Evolutionary conservation across 1,284 basidiomycete genomes (phyloP), one percentile per base, ranked within the genome.

Genomic region (Cutaneotrichosporon sp.): DNA sequence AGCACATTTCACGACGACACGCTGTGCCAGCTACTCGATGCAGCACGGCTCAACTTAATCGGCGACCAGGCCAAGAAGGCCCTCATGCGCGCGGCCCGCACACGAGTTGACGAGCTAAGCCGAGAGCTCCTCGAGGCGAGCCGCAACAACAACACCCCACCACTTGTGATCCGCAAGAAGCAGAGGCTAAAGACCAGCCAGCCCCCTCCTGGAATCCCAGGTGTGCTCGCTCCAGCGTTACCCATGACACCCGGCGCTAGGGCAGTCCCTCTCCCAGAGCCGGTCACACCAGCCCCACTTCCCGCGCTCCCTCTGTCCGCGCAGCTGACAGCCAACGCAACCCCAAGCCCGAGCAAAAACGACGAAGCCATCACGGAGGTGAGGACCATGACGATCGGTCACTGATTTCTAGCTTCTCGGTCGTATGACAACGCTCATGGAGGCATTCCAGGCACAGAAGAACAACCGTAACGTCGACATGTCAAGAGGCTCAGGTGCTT

Each of bases 1-100:
- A 77, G 73, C 65, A 66, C 69, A 21, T 79, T 76, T 62, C 80
- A 81, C 58, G 80, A 81, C 62, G 80, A 81, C 47, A 73, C 72
- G 18, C 72, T 81, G 0, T 81, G 80, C 63, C 78, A 81, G 65
- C 68, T 80, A 1, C 68, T 81, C 2, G 73, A 76, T 58, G 80
- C 78, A 22, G 76, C 76, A 2, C 66, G 76, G 18, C 62, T 79
- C 31, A 75, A 76, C 22, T 62, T 75, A 31, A 73, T 81, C 40
- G 80, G 80, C 5, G 75, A 73, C 2, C 73, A 77, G 30, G 80
- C 80, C 9, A 78, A 78, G 65, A 73, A 75, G 67, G 79, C 78
- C 5, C 62, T 81, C 3, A 69, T 77, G 46, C 61, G 76, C 22
- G 80, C 79, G 2, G 78, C 79, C 0, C 72, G 74, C 36, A 74